Conservation (phyloP, 768 basidiomycete genomes). For the Polyporus arcularius region DNA sequence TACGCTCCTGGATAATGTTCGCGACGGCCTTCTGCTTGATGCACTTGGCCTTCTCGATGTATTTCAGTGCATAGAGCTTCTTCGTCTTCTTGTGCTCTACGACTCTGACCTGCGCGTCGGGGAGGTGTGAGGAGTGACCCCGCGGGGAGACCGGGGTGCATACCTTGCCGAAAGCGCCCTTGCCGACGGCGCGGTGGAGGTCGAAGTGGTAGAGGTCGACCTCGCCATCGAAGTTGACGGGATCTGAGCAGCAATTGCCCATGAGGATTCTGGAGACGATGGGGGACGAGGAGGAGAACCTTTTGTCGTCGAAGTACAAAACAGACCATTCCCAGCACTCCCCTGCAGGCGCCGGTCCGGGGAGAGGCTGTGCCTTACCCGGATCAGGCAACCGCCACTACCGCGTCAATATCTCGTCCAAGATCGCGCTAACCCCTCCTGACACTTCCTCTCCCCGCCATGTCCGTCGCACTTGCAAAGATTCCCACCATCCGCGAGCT, state of each 20-base stretch:
- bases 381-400: not conserved
- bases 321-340: constrained; percentile 20
- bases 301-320: constrained; percentile 29
- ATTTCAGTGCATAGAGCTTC: constrained; percentile 93
- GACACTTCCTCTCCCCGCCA: constrained; percentile 4
- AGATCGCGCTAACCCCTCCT: too few species aligned
- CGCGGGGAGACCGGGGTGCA: constrained; percentile 22
- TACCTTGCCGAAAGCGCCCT: constrained; percentile 98
- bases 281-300: constrained; percentile 16
- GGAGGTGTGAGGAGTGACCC: not conserved
- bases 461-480: constrained; percentile 40
- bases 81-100: constrained; percentile 95
- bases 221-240: constrained; percentile 58
- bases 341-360: constrained; percentile 9
- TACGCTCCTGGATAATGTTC: constrained; percentile 92
- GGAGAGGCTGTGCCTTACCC: not conserved
- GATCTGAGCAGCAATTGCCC: constrained; percentile 37
- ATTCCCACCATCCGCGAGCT: constrained; percentile 60
- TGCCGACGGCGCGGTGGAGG: constrained; percentile 92
- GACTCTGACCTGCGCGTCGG: constrained; percentile 74
- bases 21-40: constrained; percentile 89
- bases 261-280: constrained; percentile 19
- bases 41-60: constrained; percentile 94
- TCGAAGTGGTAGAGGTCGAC: constrained; percentile 95
- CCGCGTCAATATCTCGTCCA: not conserved